Evolutionary conservation across 257 asterid genomes (phyloP).

Genomic region (Nicotiana attenuata): DNA sequence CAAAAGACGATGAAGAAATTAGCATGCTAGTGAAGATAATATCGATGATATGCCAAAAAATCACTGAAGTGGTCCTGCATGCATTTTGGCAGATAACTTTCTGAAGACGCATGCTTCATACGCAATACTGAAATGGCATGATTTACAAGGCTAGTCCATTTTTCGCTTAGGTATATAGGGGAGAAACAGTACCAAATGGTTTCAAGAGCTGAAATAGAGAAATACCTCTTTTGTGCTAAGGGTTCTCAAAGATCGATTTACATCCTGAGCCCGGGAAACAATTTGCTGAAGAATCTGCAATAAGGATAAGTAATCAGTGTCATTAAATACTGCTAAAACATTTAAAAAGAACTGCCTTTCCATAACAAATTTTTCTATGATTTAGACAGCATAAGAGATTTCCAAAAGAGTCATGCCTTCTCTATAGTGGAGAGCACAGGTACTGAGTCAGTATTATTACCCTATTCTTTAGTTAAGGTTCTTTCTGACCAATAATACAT

Average conservation of each 20-base stretch:
- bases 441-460: neutral
- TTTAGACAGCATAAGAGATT: neutral
- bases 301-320: constrained; percentile 6
- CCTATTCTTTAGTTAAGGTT: neutral
- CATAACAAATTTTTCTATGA: neutral
- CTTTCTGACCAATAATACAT: neutral
- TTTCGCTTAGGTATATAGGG: neutral
- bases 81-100: neutral
- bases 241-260: constrained; percentile 63
- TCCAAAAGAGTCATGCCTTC: neutral
- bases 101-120: neutral
- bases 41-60: neutral
- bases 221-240: constrained; percentile 92
- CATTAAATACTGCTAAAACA: neutral
- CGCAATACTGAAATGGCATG: neutral
- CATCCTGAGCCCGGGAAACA: constrained; percentile 62
- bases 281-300: constrained; percentile 85
- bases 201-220: constrained; percentile 1
- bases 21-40: neutral
- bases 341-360: neutral
- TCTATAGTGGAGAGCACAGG: neutral
- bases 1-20: neutral
- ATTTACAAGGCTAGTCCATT: neutral
- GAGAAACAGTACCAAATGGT: neutral
- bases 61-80: neutral